These are phyloP conservation scores for Trichocladium uniseriatum DNA, from an alignment of 495 filamentous ascomycete genomes.

Conservation along the genomic window DNA sequence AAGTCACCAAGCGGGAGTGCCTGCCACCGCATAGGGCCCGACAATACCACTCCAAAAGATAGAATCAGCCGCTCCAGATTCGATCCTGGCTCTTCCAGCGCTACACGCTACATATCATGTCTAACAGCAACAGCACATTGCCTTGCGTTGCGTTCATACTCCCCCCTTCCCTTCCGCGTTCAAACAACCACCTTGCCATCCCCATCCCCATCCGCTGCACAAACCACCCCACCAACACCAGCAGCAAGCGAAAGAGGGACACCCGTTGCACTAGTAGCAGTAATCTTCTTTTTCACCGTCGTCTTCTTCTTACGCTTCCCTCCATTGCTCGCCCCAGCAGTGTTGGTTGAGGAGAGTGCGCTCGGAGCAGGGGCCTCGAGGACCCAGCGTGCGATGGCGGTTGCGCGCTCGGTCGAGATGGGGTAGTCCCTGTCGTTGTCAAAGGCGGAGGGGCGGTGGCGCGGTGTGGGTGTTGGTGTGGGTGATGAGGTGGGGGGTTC, in stretches of 20 bases:
- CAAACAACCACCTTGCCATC: no score
- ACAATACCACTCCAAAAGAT: no score
- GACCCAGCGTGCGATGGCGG: constrained; percentile 60
- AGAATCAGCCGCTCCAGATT: no score
- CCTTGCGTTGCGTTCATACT: no score
- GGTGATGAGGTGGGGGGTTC: background rate
- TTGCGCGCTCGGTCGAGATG: constrained; percentile 58
- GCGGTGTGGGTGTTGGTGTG: background rate
- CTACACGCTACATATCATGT: no score
- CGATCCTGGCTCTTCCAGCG: no score
- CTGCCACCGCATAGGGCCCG: no score
- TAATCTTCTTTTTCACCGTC: background rate
- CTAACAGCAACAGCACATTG: no score
- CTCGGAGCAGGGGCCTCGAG: constrained; percentile 13
- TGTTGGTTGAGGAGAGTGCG: background rate
- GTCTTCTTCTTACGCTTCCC: background rate
- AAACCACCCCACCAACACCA: no score
- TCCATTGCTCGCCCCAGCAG: constrained; percentile 14
- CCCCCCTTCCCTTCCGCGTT: no score
- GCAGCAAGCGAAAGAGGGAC: background rate
- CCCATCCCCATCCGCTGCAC: no score
- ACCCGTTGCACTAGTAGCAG: background rate
- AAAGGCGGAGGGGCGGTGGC: background rate
- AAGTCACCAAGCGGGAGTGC: no score
- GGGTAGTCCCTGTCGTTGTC: constrained; percentile 40